A percentile compares a stretch with the other conserved stretches of the same genome.
Evolutionary conservation across 2,329 filamentous ascomycete species (phyloP).

Genomic region (Curvularia spicifera): DNA sequence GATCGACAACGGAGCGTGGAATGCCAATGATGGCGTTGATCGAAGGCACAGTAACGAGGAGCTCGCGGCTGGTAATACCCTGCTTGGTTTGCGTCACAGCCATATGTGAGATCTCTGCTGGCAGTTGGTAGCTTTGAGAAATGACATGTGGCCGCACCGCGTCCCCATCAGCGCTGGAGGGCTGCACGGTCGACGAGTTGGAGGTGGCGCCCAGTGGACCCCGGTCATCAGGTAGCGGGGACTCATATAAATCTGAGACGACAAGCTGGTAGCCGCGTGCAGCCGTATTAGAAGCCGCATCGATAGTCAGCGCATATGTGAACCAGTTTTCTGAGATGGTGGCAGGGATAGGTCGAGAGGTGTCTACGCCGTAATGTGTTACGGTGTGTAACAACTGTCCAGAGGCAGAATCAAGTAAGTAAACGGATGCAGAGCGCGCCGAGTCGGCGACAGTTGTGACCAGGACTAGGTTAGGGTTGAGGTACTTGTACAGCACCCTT

Average conservation of each 20-base stretch:
- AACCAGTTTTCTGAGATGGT: conserved; percentile 95
- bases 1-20: conserved; percentile 79
- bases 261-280: conserved; percentile 87
- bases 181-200: conserved; percentile 80
- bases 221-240: conserved; percentile 79
- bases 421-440: conserved; percentile 68
- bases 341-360: conserved; percentile 74
- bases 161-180: conserved; percentile 63
- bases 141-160: conserved; percentile 74
- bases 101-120: conserved; percentile 78
- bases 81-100: conserved; percentile 88
- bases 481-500: conserved; percentile 95
- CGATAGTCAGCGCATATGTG: conserved; percentile 74
- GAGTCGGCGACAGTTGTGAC: conserved; percentile 71
- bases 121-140: conserved; percentile 80
- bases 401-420: conserved; percentile 84
- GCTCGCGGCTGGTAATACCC: conserved; percentile 83
- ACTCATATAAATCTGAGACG: conserved; percentile 90
- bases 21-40: conserved; percentile 79
- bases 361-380: conserved; percentile 75
- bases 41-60: conserved; percentile 78
- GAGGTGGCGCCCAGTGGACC: conserved; percentile 72
- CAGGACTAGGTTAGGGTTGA: conserved; percentile 85
- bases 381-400: conserved; percentile 78
- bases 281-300: conserved; percentile 57